phyloP scores from a whole-genome alignment of 1,284 basidiomycete species.

The Trichosporon sp. region DNA sequence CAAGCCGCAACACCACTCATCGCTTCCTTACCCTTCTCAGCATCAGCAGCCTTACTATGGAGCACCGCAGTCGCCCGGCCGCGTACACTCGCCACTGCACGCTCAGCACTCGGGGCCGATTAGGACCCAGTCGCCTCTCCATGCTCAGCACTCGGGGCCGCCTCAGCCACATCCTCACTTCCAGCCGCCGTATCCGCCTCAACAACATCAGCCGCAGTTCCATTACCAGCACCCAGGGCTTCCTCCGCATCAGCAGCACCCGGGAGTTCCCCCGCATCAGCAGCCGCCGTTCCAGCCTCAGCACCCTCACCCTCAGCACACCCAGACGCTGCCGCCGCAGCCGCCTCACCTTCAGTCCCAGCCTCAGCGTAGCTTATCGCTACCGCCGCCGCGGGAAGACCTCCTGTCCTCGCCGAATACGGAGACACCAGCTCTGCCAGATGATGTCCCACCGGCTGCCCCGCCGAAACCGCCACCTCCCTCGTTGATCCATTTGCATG shows the following conservation, averaged over 20 bases:
- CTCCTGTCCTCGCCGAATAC: constrained; percentile 31
- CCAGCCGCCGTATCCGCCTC: constrained; percentile 12
- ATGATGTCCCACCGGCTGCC: constrained; percentile 66
- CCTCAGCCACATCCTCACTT: constrained; percentile 14
- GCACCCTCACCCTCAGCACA: not conserved
- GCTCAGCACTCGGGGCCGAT: constrained; percentile 4
- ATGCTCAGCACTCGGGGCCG: constrained; percentile 4
- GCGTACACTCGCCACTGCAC: constrained; percentile 1
- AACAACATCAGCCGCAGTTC: constrained; percentile 17
- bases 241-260: constrained; percentile 10
- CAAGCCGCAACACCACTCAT: not conserved
- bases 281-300: constrained; percentile 8
- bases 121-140: constrained; percentile 3
- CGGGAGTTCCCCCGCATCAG: constrained; percentile 6
- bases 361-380: constrained; percentile 25
- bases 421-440: constrained; percentile 37
- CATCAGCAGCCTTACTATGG: not conserved
- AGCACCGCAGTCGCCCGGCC: constrained; percentile 2
- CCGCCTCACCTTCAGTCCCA: constrained; percentile 19
- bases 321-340: constrained; percentile 13
- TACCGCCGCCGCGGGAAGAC: constrained; percentile 21
- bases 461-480: constrained; percentile 65
- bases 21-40: not conserved
- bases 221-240: constrained; percentile 11
- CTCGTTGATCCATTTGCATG: constrained; percentile 77